Percentiles rank a stretch among this genome's conserved stretches.
Evolutionary conservation across 192 early-diverging fungal genomes (phyloP).

Genomic region (Cladochytrium replicatum): DNA sequence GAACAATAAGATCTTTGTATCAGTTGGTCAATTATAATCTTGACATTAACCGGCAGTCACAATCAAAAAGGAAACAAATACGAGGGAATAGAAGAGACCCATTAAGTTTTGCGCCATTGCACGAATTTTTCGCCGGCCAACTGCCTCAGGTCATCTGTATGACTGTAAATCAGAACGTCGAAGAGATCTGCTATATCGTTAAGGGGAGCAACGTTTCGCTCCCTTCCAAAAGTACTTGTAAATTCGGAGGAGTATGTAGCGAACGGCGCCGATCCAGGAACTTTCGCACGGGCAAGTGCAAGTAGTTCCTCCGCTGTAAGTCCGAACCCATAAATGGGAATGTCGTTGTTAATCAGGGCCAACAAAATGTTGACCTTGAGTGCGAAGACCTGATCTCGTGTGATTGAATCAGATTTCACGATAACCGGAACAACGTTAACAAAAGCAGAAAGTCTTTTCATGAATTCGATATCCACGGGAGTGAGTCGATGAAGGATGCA

Average conservation of each 20-base stretch:
- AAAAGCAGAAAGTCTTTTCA: constrained; percentile 46
- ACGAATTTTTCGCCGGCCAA: constrained; percentile 49
- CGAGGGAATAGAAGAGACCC: too few relatives aligned
- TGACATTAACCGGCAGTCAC: too few relatives aligned
- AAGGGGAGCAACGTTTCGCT: constrained; percentile 1
- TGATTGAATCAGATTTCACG: constrained; percentile 49
- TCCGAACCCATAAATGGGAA: constrained; percentile 52
- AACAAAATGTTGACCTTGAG: constrained; percentile 44
- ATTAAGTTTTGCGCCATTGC: too few relatives aligned
- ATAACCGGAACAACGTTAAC: constrained; percentile 61
- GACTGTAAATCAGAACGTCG: constrained; percentile 40
- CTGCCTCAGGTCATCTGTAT: constrained; percentile 42
- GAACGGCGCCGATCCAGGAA: constrained; percentile 43
- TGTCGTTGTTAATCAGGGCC: constrained; percentile 36
- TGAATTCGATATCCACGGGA: constrained; percentile 59
- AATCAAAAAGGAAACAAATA: too few relatives aligned
- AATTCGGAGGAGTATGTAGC: constrained; percentile 26
- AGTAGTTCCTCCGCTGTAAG: constrained; percentile 34
- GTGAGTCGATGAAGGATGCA: constrained; percentile 47
- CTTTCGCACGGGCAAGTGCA: constrained; percentile 28
- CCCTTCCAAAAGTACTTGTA: too few relatives aligned
- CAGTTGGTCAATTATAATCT: too few relatives aligned
- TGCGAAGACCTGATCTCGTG: constrained; percentile 33
- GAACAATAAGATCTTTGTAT: too few relatives aligned
- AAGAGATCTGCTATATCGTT: constrained; percentile 40